phyloP scores from a whole-genome alignment of 306 rosid species.

The Begonia loranthoides region DNA sequence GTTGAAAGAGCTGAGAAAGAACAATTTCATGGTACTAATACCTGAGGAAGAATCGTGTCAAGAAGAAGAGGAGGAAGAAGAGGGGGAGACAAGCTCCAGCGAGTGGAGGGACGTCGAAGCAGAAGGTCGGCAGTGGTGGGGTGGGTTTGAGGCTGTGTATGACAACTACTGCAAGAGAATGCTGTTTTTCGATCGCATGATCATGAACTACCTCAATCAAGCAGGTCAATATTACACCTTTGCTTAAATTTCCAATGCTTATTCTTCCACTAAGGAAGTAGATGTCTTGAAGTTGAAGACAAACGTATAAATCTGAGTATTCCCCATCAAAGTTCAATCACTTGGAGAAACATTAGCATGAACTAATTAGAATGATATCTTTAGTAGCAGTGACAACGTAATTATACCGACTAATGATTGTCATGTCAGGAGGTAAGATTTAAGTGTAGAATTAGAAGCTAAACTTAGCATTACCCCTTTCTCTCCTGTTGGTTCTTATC shows the following conservation, averaged over 20 bases:
- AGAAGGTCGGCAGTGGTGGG: slow-evolving; percentile 95
- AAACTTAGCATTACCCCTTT: too few species aligned
- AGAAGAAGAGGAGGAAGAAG: slow-evolving; percentile 74
- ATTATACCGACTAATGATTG: too few species aligned
- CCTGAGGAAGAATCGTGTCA: slow-evolving; percentile 79
- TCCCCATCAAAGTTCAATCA: too few species aligned
- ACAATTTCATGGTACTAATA: slow-evolving; percentile 91
- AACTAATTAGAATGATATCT: too few species aligned
- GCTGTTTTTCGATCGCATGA: slow-evolving; percentile 73
- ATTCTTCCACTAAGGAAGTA: not conserved
- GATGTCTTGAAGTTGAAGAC: too few species aligned
- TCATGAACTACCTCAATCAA: slow-evolving; percentile 41
- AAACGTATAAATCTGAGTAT: too few species aligned
- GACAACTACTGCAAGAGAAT: slow-evolving; percentile 79
- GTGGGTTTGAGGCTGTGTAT: slow-evolving; percentile 74
- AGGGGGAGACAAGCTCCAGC: slow-evolving; percentile 37
- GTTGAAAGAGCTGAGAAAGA: slow-evolving; percentile 81
- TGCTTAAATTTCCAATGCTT: not conserved
- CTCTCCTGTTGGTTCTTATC: too few species aligned
- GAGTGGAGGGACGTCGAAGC: slow-evolving; percentile 99
- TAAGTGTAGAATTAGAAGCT: too few species aligned
- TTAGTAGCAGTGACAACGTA: too few species aligned
- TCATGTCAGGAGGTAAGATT: too few species aligned
- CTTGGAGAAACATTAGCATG: too few species aligned
- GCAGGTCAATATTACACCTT: slow-evolving; percentile 23